Conservation (phyloP, 208 protist genomes). For the Crithidia bombi region DNA sequence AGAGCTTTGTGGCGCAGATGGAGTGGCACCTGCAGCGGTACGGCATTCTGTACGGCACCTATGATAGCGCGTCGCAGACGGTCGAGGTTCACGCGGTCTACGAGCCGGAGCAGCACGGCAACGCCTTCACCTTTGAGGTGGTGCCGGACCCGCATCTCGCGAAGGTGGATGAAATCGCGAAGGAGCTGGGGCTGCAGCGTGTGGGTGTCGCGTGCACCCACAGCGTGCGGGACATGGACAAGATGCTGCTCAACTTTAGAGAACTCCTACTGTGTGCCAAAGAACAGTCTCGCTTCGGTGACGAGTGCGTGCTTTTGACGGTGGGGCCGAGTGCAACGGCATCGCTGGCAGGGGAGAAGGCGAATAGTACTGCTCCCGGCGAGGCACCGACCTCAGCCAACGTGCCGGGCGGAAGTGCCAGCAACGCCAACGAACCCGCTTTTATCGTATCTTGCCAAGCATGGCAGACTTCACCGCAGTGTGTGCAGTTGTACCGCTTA, state of each 20-base stretch:
- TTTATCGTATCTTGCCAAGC: slow-evolving; percentile 69
- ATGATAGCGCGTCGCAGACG: slow-evolving; percentile 39
- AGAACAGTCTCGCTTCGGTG: slow-evolving; percentile 85
- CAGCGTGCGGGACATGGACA: slow-evolving; percentile 50
- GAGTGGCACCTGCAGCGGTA: slow-evolving; percentile 85
- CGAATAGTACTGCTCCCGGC: slow-evolving; percentile 19
- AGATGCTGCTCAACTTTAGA: slow-evolving; percentile 43
- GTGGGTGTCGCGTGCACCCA: slow-evolving; percentile 88
- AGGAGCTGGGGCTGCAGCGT: slow-evolving; percentile 68
- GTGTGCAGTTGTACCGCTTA: slow-evolving; percentile 84
- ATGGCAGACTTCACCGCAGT: slow-evolving; percentile 90
- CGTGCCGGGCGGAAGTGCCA: background rate
- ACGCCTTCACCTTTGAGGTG: slow-evolving; percentile 53
- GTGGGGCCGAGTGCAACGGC: slow-evolving; percentile 51
- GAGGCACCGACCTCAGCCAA: background rate
- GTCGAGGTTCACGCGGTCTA: slow-evolving; percentile 88
- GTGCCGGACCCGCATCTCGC: slow-evolving; percentile 43
- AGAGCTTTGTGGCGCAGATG: slow-evolving; percentile 76
- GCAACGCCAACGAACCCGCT: background rate
- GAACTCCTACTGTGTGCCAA: slow-evolving; percentile 84
- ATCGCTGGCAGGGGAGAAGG: slow-evolving; percentile 8
- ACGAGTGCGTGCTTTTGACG: slow-evolving; percentile 89
- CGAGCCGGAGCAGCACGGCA: slow-evolving; percentile 85
- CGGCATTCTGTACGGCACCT: slow-evolving; percentile 85
- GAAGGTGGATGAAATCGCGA: slow-evolving; percentile 64